These are phyloP conservation scores for Stemphylium vesicarium DNA, from an alignment of 2,329 filamentous ascomycete species.

Conservation along the genomic window DNA sequence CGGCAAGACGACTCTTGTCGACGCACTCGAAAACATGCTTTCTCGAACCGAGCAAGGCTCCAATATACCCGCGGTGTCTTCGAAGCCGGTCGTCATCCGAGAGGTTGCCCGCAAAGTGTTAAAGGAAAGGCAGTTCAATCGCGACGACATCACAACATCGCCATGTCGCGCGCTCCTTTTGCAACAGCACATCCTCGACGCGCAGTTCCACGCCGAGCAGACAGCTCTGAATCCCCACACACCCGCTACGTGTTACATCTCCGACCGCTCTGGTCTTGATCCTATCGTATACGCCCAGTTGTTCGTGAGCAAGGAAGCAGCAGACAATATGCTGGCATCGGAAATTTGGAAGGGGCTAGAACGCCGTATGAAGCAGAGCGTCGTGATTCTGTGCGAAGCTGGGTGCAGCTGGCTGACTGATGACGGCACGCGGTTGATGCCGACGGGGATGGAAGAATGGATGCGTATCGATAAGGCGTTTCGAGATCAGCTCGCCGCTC, in stretches of 20 bases:
- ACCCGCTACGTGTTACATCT: conserved; percentile 46
- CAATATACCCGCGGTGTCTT: no score
- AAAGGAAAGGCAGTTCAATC: conserved; percentile 40
- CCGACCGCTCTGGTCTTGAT: conserved; percentile 54
- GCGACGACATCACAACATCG: conserved; percentile 41
- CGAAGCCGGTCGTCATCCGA: conserved; percentile 31
- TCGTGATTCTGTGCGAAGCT: conserved; percentile 52
- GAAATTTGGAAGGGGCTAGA: conserved; percentile 41
- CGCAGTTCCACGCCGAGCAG: conserved; percentile 44
- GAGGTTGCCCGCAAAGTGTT: conserved; percentile 52
- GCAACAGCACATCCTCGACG: conserved; percentile 49
- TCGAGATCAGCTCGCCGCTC: conserved; percentile 21
- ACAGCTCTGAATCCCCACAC: conserved; percentile 1
- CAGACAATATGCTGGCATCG: conserved; percentile 26
- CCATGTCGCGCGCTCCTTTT: conserved; percentile 42
- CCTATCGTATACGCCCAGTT: conserved; percentile 50
- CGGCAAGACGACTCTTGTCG: conserved; percentile 55
- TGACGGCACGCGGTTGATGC: conserved; percentile 50
- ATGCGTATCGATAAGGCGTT: conserved; percentile 30
- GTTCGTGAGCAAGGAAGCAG: conserved; percentile 39
- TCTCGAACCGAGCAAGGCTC: neutral
- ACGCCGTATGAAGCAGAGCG: conserved; percentile 40
- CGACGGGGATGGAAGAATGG: conserved; percentile 33
- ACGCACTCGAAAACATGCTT: conserved; percentile 38
- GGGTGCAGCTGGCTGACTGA: conserved; percentile 44